Base-by-base conservation (phyloP, 2,329 filamentous ascomycete genomes). In the Elsinoe fawcettii region DNA sequence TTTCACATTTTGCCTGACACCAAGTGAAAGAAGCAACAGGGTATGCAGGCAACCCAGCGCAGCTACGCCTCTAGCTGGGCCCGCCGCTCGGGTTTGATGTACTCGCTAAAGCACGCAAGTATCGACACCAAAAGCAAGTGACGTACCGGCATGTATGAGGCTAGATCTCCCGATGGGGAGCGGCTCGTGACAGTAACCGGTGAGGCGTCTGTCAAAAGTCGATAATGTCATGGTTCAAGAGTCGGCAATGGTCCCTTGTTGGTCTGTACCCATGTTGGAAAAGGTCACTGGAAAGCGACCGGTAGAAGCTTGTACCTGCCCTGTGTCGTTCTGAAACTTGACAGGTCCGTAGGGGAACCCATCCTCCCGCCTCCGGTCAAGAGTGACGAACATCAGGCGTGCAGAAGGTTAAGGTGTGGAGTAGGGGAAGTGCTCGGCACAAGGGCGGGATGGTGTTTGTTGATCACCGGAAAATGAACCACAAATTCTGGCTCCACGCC, bases 141-240 rank as follows among this genome's bases (percentile, higher is more conserved):
- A 23, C 18, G 34, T 53, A 25, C 30, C 20, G 32, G 32, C 32
- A 39, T 16, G 34, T 7, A 14, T 34, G 16, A 16, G 30, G 16
- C 30, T 53, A 36, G 22, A 14, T 11, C 16, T 53, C 30, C 49
- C 32, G 34, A 53, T 23, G 32, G 12, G 7, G 22, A 11, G 49
- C 32, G 32, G 49, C 30, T n/a, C n/a, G 32, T 14, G 11, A 20
- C 11, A 8, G 11, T 12, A 8, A 14, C 22, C 11, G 49, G 34
- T 39, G 49, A 39, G 49, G 49, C 49, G 34, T 39, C 49, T 53
- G 49, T 53, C 32, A 53, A 20, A 39, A 25, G 32, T 53, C 49
- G 49, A 39, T 25, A 25, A 53, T 53, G 49, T 37, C 49, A 53
- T 53, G 49, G 49, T n/a, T 37, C 34, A 37, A 37, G 14, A 11